Evolutionary conservation across 208 protist species (phyloP).

Genomic region (Leishmania martiniquensis): DNA sequence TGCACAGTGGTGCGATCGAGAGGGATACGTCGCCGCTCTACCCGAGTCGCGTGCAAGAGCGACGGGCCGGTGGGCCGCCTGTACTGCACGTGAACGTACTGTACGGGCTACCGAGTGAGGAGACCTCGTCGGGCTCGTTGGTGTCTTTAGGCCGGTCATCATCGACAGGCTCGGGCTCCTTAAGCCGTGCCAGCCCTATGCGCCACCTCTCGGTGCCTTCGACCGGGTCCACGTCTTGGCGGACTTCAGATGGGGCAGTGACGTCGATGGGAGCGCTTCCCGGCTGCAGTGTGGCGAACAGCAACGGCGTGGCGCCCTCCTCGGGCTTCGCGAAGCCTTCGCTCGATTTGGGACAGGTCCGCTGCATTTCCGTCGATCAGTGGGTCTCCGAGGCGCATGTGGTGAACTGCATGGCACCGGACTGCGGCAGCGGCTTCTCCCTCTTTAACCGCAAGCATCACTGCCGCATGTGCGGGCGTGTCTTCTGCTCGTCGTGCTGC

Average conservation of each 20-base stretch:
- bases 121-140: neutral
- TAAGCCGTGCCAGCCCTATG: neutral
- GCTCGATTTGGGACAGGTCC: constrained; percentile 51
- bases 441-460: constrained; percentile 85
- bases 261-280: neutral
- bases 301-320: neutral
- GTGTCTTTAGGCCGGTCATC: neutral
- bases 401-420: constrained; percentile 83
- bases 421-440: constrained; percentile 74
- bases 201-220: neutral
- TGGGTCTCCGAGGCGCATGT: constrained; percentile 82
- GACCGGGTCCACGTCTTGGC: neutral
- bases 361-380: constrained; percentile 55
- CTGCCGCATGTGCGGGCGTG: constrained; percentile 73
- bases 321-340: constrained; percentile 61
- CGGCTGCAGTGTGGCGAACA: neutral
- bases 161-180: neutral
- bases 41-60: neutral
- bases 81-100: constrained; percentile 27
- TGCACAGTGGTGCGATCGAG: constrained; percentile 1
- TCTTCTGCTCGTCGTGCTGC: constrained; percentile 85
- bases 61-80: neutral
- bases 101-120: neutral
- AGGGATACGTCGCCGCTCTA: neutral
- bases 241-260: neutral